Conservation (phyloP, 2,329 filamentous ascomycete species). For the Epichloe hybrida region DNA sequence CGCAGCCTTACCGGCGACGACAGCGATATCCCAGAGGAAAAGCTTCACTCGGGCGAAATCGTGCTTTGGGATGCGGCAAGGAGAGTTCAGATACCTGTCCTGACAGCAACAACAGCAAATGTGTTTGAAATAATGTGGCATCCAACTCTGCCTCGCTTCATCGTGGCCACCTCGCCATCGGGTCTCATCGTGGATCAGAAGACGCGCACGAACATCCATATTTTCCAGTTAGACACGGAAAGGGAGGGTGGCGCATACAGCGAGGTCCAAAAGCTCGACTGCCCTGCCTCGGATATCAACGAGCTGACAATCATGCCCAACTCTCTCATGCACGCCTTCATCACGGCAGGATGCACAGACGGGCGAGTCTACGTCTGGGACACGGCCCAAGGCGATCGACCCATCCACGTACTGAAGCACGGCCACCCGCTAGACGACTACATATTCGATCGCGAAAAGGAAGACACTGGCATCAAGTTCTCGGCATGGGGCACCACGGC, state of each 20-base stretch:
- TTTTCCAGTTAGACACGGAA: slow-evolving; percentile 29
- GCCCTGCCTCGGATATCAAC: slow-evolving; percentile 46
- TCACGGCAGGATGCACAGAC: slow-evolving; percentile 49
- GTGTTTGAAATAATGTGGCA: slow-evolving; percentile 55
- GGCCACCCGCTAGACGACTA: slow-evolving; percentile 29
- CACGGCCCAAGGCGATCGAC: slow-evolving; percentile 38
- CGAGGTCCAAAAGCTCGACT: slow-evolving; percentile 43
- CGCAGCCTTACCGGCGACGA: slow-evolving; percentile 39
- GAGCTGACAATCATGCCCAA: slow-evolving; percentile 47
- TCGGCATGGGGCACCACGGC: slow-evolving; percentile 44
- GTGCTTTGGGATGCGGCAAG: slow-evolving; percentile 42
- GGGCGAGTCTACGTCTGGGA: slow-evolving; percentile 52
- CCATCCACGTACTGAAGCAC: slow-evolving; percentile 42
- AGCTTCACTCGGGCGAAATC: slow-evolving; percentile 44
- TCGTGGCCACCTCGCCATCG: slow-evolving; percentile 42
- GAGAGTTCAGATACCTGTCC: slow-evolving; percentile 31
- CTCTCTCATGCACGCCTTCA: slow-evolving; percentile 33
- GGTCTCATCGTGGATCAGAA: slow-evolving; percentile 29
- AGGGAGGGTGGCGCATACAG: slow-evolving; percentile 18
- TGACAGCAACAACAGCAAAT: slow-evolving; percentile 40
- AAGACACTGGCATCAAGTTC: slow-evolving; percentile 51
- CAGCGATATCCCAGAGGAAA: slow-evolving; percentile 43
- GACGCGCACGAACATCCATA: slow-evolving; percentile 41
- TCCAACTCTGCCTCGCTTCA: slow-evolving; percentile 37
- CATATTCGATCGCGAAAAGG: slow-evolving; percentile 33